These are phyloP conservation scores for Vigna radiata DNA, from an alignment of 306 rosid species.

Conservation along the genomic window DNA sequence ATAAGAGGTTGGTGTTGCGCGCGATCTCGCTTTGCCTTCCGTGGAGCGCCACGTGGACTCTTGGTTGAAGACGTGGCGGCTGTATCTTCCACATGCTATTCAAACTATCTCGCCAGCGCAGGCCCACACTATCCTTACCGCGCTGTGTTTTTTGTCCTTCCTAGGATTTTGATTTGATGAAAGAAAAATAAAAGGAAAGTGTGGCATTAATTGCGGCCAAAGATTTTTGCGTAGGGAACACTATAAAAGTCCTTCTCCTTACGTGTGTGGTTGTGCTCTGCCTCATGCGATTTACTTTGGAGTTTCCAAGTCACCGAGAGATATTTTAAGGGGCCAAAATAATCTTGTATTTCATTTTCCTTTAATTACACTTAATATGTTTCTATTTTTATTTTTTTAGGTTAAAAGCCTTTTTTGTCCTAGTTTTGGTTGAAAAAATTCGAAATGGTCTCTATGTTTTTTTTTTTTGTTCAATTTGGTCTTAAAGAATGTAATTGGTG, in stretches of 20 bases:
- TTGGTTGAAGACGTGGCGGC: slow-evolving; percentile 57
- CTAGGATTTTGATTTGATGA: neutral
- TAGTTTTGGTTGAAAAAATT: no score
- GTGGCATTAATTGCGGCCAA: slow-evolving; percentile 3
- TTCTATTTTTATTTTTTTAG: no score
- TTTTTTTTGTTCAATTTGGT: no score
- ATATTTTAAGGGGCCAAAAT: neutral
- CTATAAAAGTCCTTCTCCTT: neutral
- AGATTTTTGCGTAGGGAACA: neutral
- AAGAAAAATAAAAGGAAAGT: neutral
- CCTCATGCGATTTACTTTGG: neutral
- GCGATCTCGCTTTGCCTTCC: slow-evolving; percentile 81
- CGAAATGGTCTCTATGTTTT: no score
- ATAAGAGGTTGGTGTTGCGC: slow-evolving; percentile 71
- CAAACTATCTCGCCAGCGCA: slow-evolving; percentile 30
- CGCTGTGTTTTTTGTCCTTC: slow-evolving; percentile 45
- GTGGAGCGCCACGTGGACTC: slow-evolving; percentile 67
- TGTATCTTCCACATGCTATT: slow-evolving; percentile 62
- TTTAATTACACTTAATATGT: no score
- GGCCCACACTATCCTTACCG: slow-evolving; percentile 56
- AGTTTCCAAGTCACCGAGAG: neutral
- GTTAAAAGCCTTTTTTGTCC: no score
- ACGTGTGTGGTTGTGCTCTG: neutral
- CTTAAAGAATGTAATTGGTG: no score
- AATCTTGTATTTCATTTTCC: neutral